phyloP scores from a whole-genome alignment of 192 early-diverging fungal genomes.

The Linderina pennispora region DNA sequence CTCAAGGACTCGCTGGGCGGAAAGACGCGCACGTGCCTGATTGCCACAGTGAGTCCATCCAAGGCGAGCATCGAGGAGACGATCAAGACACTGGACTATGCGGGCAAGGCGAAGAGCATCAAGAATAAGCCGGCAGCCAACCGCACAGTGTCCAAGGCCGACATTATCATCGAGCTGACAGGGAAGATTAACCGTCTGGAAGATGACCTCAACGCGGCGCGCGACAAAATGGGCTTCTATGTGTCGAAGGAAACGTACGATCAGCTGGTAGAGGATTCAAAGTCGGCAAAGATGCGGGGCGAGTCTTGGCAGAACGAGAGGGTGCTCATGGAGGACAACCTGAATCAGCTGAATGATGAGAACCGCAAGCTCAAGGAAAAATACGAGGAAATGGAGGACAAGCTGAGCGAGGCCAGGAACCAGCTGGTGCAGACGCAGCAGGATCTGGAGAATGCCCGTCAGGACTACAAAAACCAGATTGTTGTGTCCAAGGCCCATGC shows the following conservation, averaged over 20 bases:
- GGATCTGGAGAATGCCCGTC: slow-evolving; percentile 19
- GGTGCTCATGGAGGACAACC: slow-evolving; percentile 18
- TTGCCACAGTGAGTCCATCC: slow-evolving; percentile 87
- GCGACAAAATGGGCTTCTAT: slow-evolving; percentile 81
- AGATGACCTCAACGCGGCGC: slow-evolving; percentile 68
- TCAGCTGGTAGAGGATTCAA: slow-evolving; percentile 21
- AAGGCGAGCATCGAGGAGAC: slow-evolving; percentile 63
- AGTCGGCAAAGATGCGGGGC: slow-evolving; percentile 5
- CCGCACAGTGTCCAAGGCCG: slow-evolving; percentile 74
- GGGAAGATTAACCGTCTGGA: slow-evolving; percentile 73
- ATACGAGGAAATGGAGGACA: slow-evolving; percentile 19
- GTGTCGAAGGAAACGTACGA: slow-evolving; percentile 60
- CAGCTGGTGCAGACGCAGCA: slow-evolving; percentile 19
- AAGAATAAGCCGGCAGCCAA: slow-evolving; percentile 72
- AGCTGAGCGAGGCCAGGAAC: slow-evolving; percentile 27
- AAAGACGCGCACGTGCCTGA: slow-evolving; percentile 89
- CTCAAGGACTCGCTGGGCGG: slow-evolving; percentile 90
- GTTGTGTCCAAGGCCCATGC: slow-evolving; percentile 47
- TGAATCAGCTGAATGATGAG: slow-evolving; percentile 3
- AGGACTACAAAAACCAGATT: slow-evolving; percentile 19
- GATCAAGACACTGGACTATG: slow-evolving; percentile 71
- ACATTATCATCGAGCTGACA: slow-evolving; percentile 74
- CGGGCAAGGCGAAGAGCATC: slow-evolving; percentile 70
- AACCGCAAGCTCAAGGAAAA: slow-evolving; percentile 1
- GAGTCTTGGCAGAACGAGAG: slow-evolving; percentile 37